Conservation (phyloP, 2,329 filamentous ascomycete species). For the Penicillium sp. region DNA sequence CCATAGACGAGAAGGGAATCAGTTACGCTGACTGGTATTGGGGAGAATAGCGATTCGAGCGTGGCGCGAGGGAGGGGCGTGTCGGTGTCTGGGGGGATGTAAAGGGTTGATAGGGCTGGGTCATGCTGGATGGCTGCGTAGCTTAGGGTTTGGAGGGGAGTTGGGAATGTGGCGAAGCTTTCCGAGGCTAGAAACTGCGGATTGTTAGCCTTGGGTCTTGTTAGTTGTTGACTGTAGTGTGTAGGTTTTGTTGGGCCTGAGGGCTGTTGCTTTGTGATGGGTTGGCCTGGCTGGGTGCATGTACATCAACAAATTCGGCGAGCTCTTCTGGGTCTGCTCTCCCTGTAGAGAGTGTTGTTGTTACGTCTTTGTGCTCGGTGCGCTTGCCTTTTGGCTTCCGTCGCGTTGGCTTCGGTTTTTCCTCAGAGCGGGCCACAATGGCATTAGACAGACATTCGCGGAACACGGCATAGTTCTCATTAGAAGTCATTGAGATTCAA, state of each 20-base stretch:
- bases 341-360: constrained; percentile 10
- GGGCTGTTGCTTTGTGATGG: not conserved
- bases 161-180: constrained; percentile 65
- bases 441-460: constrained; percentile 70
- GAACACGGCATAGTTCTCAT: constrained; percentile 64
- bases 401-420: constrained; percentile 43
- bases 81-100: constrained; percentile 39
- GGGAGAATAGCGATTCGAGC: constrained; percentile 53
- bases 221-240: constrained; percentile 5
- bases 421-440: constrained; percentile 61
- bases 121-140: constrained; percentile 57
- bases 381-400: constrained; percentile 21
- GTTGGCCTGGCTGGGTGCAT: constrained; percentile 1
- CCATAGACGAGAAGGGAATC: constrained; percentile 69
- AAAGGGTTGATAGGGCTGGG: constrained; percentile 52
- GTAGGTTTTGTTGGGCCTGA: not conserved
- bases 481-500: constrained; percentile 23
- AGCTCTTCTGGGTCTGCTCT: constrained; percentile 62
- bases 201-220: not conserved
- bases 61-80: constrained; percentile 54
- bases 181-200: constrained; percentile 65
- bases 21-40: constrained; percentile 58
- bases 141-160: constrained; percentile 59
- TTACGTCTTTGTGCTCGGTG: constrained; percentile 13
- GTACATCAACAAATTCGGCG: constrained; percentile 72